Conservation (phyloP, 1,139 yeast species). For the Lodderomyces parapsilosis region DNA sequence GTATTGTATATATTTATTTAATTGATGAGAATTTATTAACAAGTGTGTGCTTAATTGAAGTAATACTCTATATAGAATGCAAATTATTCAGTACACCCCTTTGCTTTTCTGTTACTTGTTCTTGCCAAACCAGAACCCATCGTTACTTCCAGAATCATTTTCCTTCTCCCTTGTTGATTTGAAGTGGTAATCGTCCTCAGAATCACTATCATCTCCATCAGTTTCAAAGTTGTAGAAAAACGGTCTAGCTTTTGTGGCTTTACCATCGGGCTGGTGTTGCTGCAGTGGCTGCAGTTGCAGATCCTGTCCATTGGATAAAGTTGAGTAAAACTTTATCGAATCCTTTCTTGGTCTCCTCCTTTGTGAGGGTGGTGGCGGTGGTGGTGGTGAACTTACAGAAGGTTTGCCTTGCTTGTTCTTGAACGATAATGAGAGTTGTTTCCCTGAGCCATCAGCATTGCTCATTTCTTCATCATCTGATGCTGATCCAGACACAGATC, state of each 20-base stretch:
- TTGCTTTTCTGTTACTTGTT: not conserved
- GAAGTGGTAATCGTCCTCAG: constrained; percentile 8
- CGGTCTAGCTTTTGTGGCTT: constrained; percentile 18
- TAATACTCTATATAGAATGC: constrained; percentile 18
- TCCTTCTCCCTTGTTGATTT: not conserved
- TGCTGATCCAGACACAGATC: too few species aligned
- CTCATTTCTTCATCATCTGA: not conserved
- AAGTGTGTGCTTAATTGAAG: too few species aligned
- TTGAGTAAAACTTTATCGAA: constrained; percentile 34
- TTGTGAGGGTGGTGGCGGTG: too few species aligned
- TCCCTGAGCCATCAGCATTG: constrained; percentile 11
- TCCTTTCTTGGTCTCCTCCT: constrained; percentile 21
- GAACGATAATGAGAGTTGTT: constrained; percentile 26
- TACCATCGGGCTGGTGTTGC: not conserved
- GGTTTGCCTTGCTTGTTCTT: constrained; percentile 11
- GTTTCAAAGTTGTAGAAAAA: constrained; percentile 37
- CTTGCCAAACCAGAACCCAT: constrained; percentile 3
- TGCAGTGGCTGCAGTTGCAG: too few species aligned
- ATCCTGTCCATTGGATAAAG: constrained; percentile 17
- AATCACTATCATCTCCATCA: constrained; percentile 18
- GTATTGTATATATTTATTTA: too few species aligned
- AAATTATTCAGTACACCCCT: too few species aligned
- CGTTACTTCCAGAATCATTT: not conserved
- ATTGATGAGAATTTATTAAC: too few species aligned
- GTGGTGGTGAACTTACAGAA: constrained; percentile 8